These are phyloP conservation scores for Tuber magnatum DNA, from an alignment of 495 filamentous ascomycete species.

Conservation along the genomic window DNA sequence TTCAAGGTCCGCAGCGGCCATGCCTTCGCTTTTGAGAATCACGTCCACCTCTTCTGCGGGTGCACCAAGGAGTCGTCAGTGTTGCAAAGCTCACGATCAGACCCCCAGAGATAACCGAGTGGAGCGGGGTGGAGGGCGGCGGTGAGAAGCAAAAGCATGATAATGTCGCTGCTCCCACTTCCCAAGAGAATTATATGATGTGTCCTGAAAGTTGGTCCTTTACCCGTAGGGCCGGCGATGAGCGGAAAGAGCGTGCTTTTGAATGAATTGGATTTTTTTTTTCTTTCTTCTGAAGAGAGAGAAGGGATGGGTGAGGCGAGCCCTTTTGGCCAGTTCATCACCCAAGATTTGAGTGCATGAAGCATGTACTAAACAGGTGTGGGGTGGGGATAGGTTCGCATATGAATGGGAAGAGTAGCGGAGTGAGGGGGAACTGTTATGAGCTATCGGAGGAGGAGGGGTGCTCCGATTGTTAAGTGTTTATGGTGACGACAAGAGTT, in stretches of 20 bases:
- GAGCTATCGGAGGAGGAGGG: not conserved
- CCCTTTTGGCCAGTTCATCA: not conserved
- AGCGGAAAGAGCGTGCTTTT: not conserved
- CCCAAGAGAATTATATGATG: not conserved
- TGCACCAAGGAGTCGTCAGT: not conserved
- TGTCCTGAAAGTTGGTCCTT: not conserved
- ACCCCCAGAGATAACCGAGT: not conserved
- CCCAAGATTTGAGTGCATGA: not conserved
- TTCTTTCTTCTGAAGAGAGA: too few species aligned
- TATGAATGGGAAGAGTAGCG: not conserved
- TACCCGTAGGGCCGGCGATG: not conserved
- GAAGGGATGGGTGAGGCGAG: not conserved
- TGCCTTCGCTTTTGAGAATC: conserved; percentile 65
- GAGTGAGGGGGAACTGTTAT: not conserved
- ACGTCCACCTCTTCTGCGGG: conserved; percentile 56
- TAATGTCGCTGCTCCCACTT: not conserved
- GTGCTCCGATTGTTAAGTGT: not conserved
- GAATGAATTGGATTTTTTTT: not conserved
- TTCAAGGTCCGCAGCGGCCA: conserved; percentile 62
- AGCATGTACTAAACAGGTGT: not conserved
- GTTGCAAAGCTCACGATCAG: not conserved
- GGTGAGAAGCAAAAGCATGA: not conserved
- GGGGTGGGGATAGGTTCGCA: not conserved
- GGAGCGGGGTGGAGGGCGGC: not conserved
- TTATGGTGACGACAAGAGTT: conserved; percentile 2